Evolutionary conservation across 257 asterid genomes (phyloP).

Genomic region (Buddleja alternifolia): DNA sequence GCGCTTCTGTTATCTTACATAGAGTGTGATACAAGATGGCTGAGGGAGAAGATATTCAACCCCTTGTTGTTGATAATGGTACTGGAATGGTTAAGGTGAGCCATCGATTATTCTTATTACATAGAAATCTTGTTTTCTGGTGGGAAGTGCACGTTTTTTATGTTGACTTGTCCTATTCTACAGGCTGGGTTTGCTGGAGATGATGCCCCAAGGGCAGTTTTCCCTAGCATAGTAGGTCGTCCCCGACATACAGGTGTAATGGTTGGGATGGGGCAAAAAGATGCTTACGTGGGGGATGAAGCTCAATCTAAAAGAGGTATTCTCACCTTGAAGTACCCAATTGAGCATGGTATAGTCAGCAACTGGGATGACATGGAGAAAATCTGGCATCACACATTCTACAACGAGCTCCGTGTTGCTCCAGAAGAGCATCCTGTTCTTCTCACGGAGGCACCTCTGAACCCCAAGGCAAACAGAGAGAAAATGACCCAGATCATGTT

Average conservation of each 20-base stretch:
- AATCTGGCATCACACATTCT: conserved; percentile 58
- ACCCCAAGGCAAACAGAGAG: conserved; percentile 70
- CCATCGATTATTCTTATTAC: too few species aligned
- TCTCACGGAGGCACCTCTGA: conserved; percentile 66
- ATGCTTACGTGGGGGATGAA: conserved; percentile 45
- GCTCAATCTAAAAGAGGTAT: conserved; percentile 47
- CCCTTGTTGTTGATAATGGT: conserved; percentile 39
- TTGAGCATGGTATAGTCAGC: conserved; percentile 59
- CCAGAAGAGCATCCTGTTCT: conserved; percentile 64
- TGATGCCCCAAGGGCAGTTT: conserved; percentile 48
- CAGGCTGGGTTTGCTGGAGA: conserved; percentile 50
- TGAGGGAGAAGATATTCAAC: conserved; percentile 36
- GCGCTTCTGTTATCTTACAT: too few species aligned
- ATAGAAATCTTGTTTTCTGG: too few species aligned
- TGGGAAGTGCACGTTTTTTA: too few species aligned
- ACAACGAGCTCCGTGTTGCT: conserved; percentile 60
- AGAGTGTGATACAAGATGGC: conserved; percentile 24
- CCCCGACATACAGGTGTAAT: conserved; percentile 46
- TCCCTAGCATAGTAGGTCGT: conserved; percentile 43
- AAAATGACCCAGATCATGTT: conserved; percentile 58
- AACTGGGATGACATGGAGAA: conserved; percentile 70
- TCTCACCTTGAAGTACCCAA: conserved; percentile 47
- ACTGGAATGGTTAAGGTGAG: conserved; percentile 42
- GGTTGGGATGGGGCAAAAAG: conserved; percentile 48
- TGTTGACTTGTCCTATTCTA: too few species aligned